Evolutionary conservation across 805 yeast species (phyloP), one percentile per base, ranked within the genome.

Genomic region (Priceomyces haplophilus): DNA sequence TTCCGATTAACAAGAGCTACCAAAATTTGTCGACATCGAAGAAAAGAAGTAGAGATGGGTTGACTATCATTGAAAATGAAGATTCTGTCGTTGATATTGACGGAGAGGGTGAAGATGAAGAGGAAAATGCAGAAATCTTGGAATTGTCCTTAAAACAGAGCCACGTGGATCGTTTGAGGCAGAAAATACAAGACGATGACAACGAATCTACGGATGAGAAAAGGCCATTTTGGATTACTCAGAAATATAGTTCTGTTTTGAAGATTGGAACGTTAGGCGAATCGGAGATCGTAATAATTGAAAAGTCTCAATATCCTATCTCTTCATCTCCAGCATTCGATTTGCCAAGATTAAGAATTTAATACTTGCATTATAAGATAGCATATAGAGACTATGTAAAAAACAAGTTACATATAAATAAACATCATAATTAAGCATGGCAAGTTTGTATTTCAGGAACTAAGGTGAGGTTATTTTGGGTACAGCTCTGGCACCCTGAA

Each of bases 231-330:
- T 88, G 90, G 83, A 62, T 85, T 44, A 82, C 91, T 3, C 76
- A 76, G 37, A 86, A 86, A 55, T 90, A 86, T 61, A 78, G 82
- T 52, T 85, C 91, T 15, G 64, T 89, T 27, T 64, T 90, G 44
- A 75, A 67, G 48, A 89, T 81, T 10, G 83, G 73, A 18, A 62
- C 67, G 19, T 68, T 88, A 46, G 72, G 76, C 43, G 61, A 67
- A 2, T 64, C 72, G 13, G 90, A 83, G 50, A 60, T 90, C 39
- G 72, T 86, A 3, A 78, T 90, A 21, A 78, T 88, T 31, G 97
- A 90, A 61, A 76, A 89, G 60, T 91, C 93, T 4, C 65, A 76
- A 40, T 75, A 73, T 53, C 74, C 80, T 35, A 65, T 77, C 44
- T 74, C 80, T 21, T 62, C 76, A 13, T 69, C 80, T 16, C 79